Conservation (phyloP, 208 protist species). For the Trypanosoma congolense region DNA sequence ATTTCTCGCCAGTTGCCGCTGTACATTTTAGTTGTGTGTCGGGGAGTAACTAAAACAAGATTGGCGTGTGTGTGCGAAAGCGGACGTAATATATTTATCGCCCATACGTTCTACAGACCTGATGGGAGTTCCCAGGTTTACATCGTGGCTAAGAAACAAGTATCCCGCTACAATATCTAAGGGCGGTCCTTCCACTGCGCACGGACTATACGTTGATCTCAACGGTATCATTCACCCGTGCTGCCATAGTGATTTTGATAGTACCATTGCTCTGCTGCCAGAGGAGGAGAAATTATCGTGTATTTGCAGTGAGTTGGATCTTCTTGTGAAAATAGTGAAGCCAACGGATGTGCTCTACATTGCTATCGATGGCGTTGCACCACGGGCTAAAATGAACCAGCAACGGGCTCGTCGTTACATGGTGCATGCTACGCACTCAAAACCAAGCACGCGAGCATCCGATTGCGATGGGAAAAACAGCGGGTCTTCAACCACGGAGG, state of each 20-base stretch:
- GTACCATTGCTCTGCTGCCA: slow-evolving; percentile 43
- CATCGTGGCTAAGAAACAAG: slow-evolving; percentile 75
- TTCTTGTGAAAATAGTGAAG: slow-evolving; percentile 91
- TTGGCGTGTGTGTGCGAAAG: no score
- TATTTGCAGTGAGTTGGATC: slow-evolving; percentile 95
- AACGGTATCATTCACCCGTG: slow-evolving; percentile 98
- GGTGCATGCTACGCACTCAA: slow-evolving; percentile 23
- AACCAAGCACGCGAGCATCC: slow-evolving; percentile 2
- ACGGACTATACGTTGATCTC: slow-evolving; percentile 92
- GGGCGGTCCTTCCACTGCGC: slow-evolving; percentile 34
- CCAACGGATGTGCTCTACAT: slow-evolving; percentile 97
- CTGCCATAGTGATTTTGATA: slow-evolving; percentile 92
- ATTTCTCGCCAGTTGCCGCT: no score
- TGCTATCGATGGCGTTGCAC: slow-evolving; percentile 96
- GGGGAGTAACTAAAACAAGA: no score
- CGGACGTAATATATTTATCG: no score
- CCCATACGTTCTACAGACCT: background rate
- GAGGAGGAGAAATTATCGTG: slow-evolving; percentile 71
- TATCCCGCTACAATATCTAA: slow-evolving; percentile 61
- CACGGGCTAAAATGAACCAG: slow-evolving; percentile 99
- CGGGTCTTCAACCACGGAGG: slow-evolving; percentile 21
- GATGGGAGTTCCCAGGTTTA: slow-evolving; percentile 83
- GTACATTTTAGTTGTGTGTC: no score
- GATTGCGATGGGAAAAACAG: background rate
- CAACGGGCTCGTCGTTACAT: slow-evolving; percentile 94